These are phyloP conservation scores for Nothophytophthora sp. DNA, from an alignment of 352 stramenopile genomes.

Conservation along the genomic window DNA sequence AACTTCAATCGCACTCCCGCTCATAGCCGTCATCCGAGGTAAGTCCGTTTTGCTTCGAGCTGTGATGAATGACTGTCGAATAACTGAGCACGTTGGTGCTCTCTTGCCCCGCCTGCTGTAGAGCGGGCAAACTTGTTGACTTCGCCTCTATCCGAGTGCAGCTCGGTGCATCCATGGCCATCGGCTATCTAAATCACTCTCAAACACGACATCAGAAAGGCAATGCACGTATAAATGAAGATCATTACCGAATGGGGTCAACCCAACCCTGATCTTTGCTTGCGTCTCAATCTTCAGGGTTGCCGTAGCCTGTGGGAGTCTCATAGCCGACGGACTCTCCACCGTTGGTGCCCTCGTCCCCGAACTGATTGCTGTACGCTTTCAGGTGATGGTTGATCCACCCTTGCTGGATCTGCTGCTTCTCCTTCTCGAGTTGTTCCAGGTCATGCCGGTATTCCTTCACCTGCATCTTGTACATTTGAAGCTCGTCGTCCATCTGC, in stretches of 20 bases:
- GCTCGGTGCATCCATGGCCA: slow-evolving; percentile 16
- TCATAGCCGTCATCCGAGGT: slow-evolving; percentile 22
- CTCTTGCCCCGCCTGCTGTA: neutral
- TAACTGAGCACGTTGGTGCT: neutral
- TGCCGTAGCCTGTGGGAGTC: slow-evolving; percentile 12
- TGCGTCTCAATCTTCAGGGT: slow-evolving; percentile 16
- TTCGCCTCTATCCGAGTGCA: neutral
- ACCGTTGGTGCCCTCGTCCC: neutral
- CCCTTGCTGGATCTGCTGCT: slow-evolving; percentile 54
- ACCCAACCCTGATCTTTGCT: too few species aligned
- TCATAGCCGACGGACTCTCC: neutral
- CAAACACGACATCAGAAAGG: neutral
- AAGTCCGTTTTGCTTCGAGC: neutral
- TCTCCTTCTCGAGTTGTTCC: slow-evolving; percentile 60
- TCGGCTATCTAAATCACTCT: neutral
- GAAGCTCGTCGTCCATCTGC: slow-evolving; percentile 90
- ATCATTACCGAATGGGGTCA: too few species aligned
- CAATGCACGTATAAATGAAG: too few species aligned
- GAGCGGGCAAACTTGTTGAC: neutral
- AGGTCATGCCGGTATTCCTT: slow-evolving; percentile 76
- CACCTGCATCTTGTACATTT: slow-evolving; percentile 94
- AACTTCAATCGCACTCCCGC: slow-evolving; percentile 2
- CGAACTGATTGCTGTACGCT: slow-evolving; percentile 26
- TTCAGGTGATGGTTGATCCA: slow-evolving; percentile 59
- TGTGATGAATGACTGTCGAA: neutral